Conservation (phyloP, 2,329 filamentous ascomycete genomes). For the Arthrobotrys entomopaga region DNA sequence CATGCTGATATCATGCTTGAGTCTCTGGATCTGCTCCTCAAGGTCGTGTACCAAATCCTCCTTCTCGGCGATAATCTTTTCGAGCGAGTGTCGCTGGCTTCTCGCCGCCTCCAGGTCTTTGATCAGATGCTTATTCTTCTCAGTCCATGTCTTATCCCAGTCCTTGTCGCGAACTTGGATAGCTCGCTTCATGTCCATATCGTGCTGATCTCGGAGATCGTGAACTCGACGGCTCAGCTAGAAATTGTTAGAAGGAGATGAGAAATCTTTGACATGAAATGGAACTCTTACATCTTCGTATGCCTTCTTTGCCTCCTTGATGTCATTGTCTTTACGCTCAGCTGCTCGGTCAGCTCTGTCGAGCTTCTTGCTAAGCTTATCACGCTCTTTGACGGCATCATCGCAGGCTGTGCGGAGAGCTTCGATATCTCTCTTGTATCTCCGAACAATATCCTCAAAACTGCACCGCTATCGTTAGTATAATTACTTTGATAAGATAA, state of each 20-base stretch:
- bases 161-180: conserved; percentile 52
- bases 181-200: conserved; percentile 47
- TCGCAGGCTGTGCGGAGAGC: conserved; percentile 39
- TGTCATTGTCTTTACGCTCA: conserved; percentile 51
- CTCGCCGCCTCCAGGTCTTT: conserved; percentile 48
- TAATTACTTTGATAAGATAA: not conserved
- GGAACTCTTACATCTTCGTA: conserved; percentile 44
- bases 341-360: conserved; percentile 44
- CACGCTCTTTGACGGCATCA: conserved; percentile 45
- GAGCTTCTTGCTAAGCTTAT: conserved; percentile 52
- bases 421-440: conserved; percentile 49
- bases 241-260: conserved; percentile 18
- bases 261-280: not conserved
- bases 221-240: conserved; percentile 44
- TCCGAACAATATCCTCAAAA: conserved; percentile 46
- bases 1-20: conserved; percentile 54
- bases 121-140: conserved; percentile 54
- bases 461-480: conserved; percentile 7
- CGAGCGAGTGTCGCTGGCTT: conserved; percentile 49
- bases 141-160: conserved; percentile 55
- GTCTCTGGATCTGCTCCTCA: conserved; percentile 47
- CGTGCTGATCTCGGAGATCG: conserved; percentile 49
- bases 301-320: conserved; percentile 50
- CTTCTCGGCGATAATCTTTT: conserved; percentile 54
- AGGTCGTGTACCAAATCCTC: conserved; percentile 46